Conservation (phyloP, 192 early-diverging fungal species). For the Coemansia sp. region DNA sequence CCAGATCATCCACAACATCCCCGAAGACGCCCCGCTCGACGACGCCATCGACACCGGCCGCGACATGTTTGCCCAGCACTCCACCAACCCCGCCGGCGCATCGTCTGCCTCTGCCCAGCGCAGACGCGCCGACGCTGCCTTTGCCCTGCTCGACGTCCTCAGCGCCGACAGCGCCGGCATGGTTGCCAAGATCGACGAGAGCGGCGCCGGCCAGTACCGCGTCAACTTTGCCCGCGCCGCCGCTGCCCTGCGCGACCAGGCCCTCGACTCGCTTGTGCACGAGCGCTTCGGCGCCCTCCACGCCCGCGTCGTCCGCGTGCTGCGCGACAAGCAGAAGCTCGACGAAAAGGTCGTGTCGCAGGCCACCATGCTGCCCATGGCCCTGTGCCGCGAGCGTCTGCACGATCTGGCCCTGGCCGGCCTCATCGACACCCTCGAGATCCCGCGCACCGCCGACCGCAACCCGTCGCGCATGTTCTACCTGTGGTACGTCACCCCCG, state of each 20-base stretch:
- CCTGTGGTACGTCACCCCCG: constrained; percentile 62
- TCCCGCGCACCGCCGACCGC: constrained; percentile 68
- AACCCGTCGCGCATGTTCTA: constrained; percentile 71
- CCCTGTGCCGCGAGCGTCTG: constrained; percentile 60
- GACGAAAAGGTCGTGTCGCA: constrained; percentile 68
- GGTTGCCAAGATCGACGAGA: constrained; percentile 55
- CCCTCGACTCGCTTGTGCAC: constrained; percentile 56
- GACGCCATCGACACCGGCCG: constrained; percentile 38
- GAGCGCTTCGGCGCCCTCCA: constrained; percentile 60
- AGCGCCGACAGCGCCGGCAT: constrained; percentile 53
- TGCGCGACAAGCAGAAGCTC: constrained; percentile 69
- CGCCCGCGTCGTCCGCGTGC: constrained; percentile 60
- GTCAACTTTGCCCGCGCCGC: constrained; percentile 58
- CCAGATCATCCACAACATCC: constrained; percentile 52
- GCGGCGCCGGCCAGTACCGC: constrained; percentile 58
- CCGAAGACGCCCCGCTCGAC: constrained; percentile 30
- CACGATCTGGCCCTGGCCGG: constrained; percentile 53
- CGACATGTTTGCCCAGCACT: constrained; percentile 33
- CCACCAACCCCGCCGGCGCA: no score
- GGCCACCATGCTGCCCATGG: constrained; percentile 63
- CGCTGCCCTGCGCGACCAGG: constrained; percentile 51
- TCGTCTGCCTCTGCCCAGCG: no score
- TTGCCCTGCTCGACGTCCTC: constrained; percentile 61
- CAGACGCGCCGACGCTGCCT: constrained; percentile 39
- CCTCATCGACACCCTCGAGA: constrained; percentile 56